Evolutionary conservation across 2,329 filamentous ascomycete genomes (phyloP).

Genomic region (Graphiopsis chlorocephala): DNA sequence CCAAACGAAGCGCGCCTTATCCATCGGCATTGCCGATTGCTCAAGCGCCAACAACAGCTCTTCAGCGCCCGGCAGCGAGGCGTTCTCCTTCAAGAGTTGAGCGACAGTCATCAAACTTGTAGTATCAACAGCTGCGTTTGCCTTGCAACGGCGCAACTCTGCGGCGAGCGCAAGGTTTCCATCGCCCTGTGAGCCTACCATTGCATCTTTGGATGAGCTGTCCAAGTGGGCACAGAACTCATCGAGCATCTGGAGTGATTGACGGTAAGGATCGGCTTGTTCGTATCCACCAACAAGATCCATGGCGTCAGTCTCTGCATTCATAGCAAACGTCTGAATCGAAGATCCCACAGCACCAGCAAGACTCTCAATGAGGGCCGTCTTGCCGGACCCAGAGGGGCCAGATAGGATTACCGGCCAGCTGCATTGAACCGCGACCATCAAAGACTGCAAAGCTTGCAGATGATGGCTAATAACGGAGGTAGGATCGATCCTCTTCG

Average conservation of each 20-base stretch:
- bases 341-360: slow-evolving; percentile 75
- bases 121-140: slow-evolving; percentile 7
- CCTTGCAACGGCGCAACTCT: slow-evolving; percentile 14
- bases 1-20: slow-evolving; percentile 89
- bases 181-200: neutral
- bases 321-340: slow-evolving; percentile 81
- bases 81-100: slow-evolving; percentile 13
- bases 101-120: slow-evolving; percentile 9
- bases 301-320: slow-evolving; percentile 94
- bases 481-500: neutral
- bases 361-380: slow-evolving; percentile 71
- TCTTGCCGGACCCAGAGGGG: slow-evolving; percentile 82
- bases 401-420: slow-evolving; percentile 90
- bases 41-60: slow-evolving; percentile 17
- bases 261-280: slow-evolving; percentile 77
- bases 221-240: slow-evolving; percentile 20
- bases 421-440: slow-evolving; percentile 80
- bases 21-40: slow-evolving; percentile 43
- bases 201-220: slow-evolving; percentile 10
- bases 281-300: slow-evolving; percentile 97
- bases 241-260: slow-evolving; percentile 20
- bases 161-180: slow-evolving; percentile 6
- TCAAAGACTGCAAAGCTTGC: slow-evolving; percentile 75
- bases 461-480: slow-evolving; percentile 52
- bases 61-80: slow-evolving; percentile 3